phyloP scores from a whole-genome alignment of 140 eudicot species.

The Stevia rebaudiana region DNA sequence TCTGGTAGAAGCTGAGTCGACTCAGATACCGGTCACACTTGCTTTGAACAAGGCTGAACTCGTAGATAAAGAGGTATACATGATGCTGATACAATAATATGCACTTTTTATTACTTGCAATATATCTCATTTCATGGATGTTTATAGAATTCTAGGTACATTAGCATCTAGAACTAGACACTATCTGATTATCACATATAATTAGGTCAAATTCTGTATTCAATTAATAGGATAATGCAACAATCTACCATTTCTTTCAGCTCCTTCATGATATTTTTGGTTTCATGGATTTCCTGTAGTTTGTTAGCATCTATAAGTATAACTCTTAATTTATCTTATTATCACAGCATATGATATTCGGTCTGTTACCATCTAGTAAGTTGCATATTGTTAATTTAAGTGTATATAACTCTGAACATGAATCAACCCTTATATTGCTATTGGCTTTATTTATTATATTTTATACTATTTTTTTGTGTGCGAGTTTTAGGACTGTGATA shows the following conservation, averaged over 20 bases:
- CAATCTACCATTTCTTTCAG: background rate
- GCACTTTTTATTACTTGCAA: background rate
- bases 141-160: background rate
- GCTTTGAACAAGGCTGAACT: constrained; percentile 84
- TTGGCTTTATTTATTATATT: background rate
- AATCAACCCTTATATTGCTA: background rate
- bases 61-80: constrained; percentile 49
- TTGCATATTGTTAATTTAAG: constrained; percentile 1
- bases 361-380: background rate
- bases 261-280: background rate
- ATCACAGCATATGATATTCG: too few relatives aligned
- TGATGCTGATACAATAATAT: constrained; percentile 2
- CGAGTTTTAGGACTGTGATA: constrained; percentile 2
- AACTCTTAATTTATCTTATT: background rate
- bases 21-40: constrained; percentile 65
- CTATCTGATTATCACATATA: constrained; percentile 2
- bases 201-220: constrained; percentile 8
- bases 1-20: constrained; percentile 88
- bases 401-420: constrained; percentile 4
- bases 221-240: background rate
- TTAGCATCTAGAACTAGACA: background rate
- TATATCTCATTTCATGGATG: background rate
- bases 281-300: background rate
- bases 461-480: background rate
- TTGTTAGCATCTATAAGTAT: background rate